Base-by-base conservation (phyloP, 768 basidiomycete genomes). In the Daedaleopsis sinensis region DNA sequence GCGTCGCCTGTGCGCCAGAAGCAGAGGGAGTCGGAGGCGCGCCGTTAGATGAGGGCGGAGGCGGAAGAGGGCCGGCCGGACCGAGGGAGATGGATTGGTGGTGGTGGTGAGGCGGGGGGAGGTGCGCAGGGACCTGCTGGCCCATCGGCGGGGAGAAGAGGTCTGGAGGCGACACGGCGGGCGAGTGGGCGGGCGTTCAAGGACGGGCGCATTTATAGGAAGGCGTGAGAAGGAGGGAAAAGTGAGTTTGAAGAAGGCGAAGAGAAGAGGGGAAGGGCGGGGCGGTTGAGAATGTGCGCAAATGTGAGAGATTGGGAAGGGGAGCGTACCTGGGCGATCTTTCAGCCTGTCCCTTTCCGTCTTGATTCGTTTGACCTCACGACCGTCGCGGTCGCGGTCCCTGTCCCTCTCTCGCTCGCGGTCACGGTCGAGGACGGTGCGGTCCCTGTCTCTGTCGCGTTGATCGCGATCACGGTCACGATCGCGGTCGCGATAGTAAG, bases 291-390 rank as follows among this genome's bases (percentile, higher is more conserved):
- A 64, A 59, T 52, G 54, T 56, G 62, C 27, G 39, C 54, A 52
- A 50, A 59, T 46, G 43, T 43, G 49, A 24, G 50, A 43, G 51
- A 15, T 43, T 43, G 58, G 61, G 69, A 67, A 69, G n/a, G 32
- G 69, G 54, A 52, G 70, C 74, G 70, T 73, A 80, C 78, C 79
- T 74, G 72, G 72, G 63, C 79, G 78, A 48, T 80, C 78, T 67
- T 81, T 81, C 70, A 76, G 75, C 55, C 80, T 76, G 61, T 86
- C 80, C 56, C 80, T 76, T 61, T 86, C 80, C 3, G 79, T 77
- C 71, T 88, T 89, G 61, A 84, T 76, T 53, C 88, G 79, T 72
- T 88, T 89, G 16, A 82, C 75, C 62, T 89, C 88, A 44, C 87
- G 76, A 18, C 63, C 71, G 52, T 72, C 73, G 62, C 81, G 79